A percentile compares a stretch with the other conserved stretches of the same genome.
Conservation (phyloP, 352 stramenopile genomes). For the Phytophthora tubulina region DNA sequence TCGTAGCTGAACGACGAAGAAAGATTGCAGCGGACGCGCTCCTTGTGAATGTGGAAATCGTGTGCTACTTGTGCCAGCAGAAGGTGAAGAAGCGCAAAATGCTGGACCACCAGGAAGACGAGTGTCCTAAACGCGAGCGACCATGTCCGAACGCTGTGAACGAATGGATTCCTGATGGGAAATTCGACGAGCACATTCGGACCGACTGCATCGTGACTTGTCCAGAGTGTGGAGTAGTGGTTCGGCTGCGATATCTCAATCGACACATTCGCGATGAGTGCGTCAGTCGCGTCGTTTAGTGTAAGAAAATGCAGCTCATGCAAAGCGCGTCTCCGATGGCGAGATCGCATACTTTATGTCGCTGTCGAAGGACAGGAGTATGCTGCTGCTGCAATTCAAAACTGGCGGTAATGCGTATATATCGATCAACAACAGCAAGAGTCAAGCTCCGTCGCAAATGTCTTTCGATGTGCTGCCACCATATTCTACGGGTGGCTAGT, state of each 20-base stretch:
- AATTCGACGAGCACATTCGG: slow-evolving; percentile 58
- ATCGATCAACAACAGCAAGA: slow-evolving; percentile 39
- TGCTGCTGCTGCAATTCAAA: slow-evolving; percentile 63
- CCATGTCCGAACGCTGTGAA: slow-evolving; percentile 68
- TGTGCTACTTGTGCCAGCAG: slow-evolving; percentile 77
- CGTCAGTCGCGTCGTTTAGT: slow-evolving; percentile 68
- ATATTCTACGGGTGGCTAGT: slow-evolving; percentile 72
- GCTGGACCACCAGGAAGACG: slow-evolving; percentile 82
- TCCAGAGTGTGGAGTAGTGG: slow-evolving; percentile 56
- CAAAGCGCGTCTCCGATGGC: slow-evolving; percentile 61
- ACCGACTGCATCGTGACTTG: slow-evolving; percentile 61
- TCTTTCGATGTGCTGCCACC: slow-evolving; percentile 58
- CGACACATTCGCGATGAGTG: slow-evolving; percentile 60
- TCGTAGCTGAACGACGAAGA: slow-evolving; percentile 51
- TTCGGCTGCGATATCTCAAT: slow-evolving; percentile 51
- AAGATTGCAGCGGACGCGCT: slow-evolving; percentile 51
- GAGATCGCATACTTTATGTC: slow-evolving; percentile 70
- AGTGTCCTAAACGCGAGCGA: slow-evolving; percentile 70
- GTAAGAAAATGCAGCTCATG: slow-evolving; percentile 71
- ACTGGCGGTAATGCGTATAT: slow-evolving; percentile 62
- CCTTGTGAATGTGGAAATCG: slow-evolving; percentile 60
- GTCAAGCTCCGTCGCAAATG: background rate
- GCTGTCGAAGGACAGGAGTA: slow-evolving; percentile 52
- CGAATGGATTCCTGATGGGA: slow-evolving; percentile 76
- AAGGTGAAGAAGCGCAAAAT: slow-evolving; percentile 71